Conservation (phyloP, 805 yeast genomes). For the Kuraishia ogatae region DNA sequence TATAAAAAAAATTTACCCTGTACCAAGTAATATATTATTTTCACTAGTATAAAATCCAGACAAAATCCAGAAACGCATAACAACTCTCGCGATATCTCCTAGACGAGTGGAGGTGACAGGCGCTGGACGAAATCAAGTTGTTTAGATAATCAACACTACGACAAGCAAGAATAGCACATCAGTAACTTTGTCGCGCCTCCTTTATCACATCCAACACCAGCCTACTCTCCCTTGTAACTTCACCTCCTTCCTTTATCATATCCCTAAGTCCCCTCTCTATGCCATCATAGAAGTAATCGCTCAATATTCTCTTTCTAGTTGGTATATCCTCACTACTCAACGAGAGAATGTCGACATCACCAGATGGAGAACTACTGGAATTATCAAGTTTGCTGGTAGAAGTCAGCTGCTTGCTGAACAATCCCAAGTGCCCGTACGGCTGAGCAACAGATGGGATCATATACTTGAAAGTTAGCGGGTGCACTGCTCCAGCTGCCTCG, state of each 20-base stretch:
- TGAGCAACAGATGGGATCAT: constrained; percentile 47
- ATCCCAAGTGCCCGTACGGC: constrained; percentile 55
- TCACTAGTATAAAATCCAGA: too few species aligned
- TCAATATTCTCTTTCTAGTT: constrained; percentile 44
- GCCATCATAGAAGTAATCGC: constrained; percentile 42
- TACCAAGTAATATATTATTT: too few species aligned
- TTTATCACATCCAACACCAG: background rate
- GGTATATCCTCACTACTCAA: constrained; percentile 52
- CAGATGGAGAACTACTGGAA: constrained; percentile 14
- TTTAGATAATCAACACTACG: too few species aligned
- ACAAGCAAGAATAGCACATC: too few species aligned
- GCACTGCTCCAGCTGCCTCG: constrained; percentile 19
- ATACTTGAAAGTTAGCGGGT: constrained; percentile 43
- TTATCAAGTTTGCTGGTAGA: constrained; percentile 2
- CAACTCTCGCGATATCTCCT: too few species aligned
- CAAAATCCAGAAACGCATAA: too few species aligned
- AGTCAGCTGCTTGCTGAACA: constrained; percentile 36
- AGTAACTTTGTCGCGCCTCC: background rate
- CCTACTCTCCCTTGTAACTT: constrained; percentile 44
- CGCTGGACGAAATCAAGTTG: too few species aligned
- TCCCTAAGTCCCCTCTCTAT: constrained; percentile 40
- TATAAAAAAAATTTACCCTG: too few species aligned
- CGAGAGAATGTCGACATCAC: constrained; percentile 27
- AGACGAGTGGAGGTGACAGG: too few species aligned
- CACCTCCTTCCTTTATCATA: constrained; percentile 64